Evolutionary conservation across 108 stramenopile genomes (phyloP).

Genomic region (Heterococcus sp.): DNA sequence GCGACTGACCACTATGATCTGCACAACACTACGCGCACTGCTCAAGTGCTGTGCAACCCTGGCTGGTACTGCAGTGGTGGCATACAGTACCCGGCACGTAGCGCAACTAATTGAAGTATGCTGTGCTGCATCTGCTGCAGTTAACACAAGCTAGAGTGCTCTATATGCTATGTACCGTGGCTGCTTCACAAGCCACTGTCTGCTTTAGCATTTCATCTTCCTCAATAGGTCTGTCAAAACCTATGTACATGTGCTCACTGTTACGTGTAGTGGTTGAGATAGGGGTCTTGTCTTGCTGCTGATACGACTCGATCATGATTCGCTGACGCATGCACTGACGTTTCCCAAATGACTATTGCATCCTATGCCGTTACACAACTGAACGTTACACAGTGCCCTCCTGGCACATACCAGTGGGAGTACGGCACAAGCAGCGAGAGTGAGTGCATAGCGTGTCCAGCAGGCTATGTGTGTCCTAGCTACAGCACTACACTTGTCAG

Average conservation of each 20-base stretch:
- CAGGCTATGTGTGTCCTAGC: background rate
- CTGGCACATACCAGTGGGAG: background rate
- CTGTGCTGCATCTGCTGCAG: background rate
- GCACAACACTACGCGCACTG: background rate
- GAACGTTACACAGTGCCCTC: background rate
- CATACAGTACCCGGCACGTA: background rate
- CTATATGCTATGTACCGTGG: too few relatives aligned
- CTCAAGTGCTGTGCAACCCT: background rate
- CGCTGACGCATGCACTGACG: background rate
- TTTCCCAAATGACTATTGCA: background rate
- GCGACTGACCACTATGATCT: background rate
- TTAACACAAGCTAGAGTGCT: too few relatives aligned
- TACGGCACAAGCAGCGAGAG: background rate
- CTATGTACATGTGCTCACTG: too few relatives aligned
- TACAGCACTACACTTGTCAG: background rate
- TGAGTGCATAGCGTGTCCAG: background rate
- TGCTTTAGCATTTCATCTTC: too few relatives aligned
- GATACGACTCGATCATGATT: background rate
- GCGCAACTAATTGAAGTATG: background rate
- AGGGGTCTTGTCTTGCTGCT: too few relatives aligned
- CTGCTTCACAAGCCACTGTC: too few relatives aligned
- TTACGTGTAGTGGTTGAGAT: too few relatives aligned
- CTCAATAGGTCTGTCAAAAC: too few relatives aligned
- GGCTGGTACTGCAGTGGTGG: background rate
- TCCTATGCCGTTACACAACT: background rate